Evolutionary conservation across 1,284 basidiomycete genomes (phyloP).

Genomic region (Tremellales sp.): DNA sequence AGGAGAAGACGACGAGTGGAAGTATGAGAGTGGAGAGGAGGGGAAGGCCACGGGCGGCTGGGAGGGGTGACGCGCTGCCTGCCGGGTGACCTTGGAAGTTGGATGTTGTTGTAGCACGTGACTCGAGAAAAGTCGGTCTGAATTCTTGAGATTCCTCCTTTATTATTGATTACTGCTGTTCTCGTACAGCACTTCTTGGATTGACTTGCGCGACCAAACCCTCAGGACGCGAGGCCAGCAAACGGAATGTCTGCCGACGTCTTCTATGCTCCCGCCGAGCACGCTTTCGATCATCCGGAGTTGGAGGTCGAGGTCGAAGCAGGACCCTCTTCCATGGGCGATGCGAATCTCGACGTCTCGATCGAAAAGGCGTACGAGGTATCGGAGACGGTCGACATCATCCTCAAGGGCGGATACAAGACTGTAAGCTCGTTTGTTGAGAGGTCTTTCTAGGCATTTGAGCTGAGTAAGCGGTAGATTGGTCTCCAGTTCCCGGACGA

Average conservation of each 20-base stretch:
- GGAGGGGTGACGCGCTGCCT: not conserved
- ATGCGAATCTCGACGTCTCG: constrained; percentile 26
- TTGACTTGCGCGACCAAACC: too few species aligned
- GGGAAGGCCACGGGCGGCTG: constrained; percentile 15
- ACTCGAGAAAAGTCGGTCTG: too few species aligned
- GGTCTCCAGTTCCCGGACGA: constrained; percentile 97
- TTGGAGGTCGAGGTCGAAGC: constrained; percentile 16
- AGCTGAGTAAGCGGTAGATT: constrained; percentile 56
- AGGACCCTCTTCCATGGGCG: constrained; percentile 32
- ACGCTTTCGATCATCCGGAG: constrained; percentile 42
- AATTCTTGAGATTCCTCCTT: too few species aligned
- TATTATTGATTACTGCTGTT: too few species aligned
- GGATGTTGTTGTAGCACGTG: too few species aligned
- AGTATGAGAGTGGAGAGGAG: constrained; percentile 18
- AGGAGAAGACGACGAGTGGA: constrained; percentile 16
- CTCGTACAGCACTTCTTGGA: too few species aligned
- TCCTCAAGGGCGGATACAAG: constrained; percentile 46
- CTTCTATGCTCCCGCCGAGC: constrained; percentile 45
- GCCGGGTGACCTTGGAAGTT: not conserved
- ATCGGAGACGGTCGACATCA: constrained; percentile 41
- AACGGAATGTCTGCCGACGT: constrained; percentile 40
- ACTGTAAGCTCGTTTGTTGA: constrained; percentile 32
- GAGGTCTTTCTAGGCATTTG: not conserved
- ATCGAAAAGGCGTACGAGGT: constrained; percentile 50
- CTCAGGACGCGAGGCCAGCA: too few species aligned